phyloP scores from a whole-genome alignment of 2,329 filamentous ascomycete genomes.

The Xylariales sp. region DNA sequence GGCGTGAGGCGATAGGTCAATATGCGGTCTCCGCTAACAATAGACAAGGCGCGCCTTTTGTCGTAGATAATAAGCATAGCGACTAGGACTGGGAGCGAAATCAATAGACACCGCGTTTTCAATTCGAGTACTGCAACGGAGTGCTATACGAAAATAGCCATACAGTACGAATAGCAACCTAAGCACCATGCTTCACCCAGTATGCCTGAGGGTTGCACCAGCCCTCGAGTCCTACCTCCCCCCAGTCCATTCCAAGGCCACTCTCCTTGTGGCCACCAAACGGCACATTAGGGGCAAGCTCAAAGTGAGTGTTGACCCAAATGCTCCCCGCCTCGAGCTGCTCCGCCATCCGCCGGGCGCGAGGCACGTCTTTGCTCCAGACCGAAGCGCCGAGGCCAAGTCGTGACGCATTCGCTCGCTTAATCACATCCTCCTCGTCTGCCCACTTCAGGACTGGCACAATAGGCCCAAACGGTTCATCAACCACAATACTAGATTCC shows the following conservation, averaged over 20 bases:
- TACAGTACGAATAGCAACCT: too few relatives aligned
- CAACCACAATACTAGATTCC: slow-evolving; percentile 38
- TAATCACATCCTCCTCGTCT: slow-evolving; percentile 58
- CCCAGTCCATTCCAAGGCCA: slow-evolving; percentile 61
- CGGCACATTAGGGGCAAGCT: slow-evolving; percentile 52
- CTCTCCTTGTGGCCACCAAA: slow-evolving; percentile 65
- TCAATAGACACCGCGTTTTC: too few relatives aligned
- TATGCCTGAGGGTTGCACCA: slow-evolving; percentile 46
- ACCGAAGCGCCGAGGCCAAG: slow-evolving; percentile 64
- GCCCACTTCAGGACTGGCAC: slow-evolving; percentile 56
- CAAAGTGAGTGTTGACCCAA: slow-evolving; percentile 59
- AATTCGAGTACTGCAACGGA: too few relatives aligned
- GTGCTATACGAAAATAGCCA: too few relatives aligned
- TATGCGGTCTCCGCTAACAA: too few relatives aligned
- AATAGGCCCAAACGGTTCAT: slow-evolving; percentile 52
- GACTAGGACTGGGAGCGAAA: too few relatives aligned
- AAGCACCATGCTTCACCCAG: not conserved
- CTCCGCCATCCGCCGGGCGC: slow-evolving; percentile 58
- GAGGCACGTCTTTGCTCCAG: slow-evolving; percentile 60
- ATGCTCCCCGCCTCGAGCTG: slow-evolving; percentile 64
- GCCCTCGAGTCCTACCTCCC: slow-evolving; percentile 52
- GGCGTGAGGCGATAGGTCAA: too few relatives aligned
- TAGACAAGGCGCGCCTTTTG: too few relatives aligned
- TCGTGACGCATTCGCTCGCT: slow-evolving; percentile 59
- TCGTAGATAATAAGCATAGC: too few relatives aligned